A percentile compares a stretch with the other conserved stretches of the same genome.
Evolutionary conservation across 2,329 filamentous ascomycete genomes (phyloP).

Genomic region (Hymenoscyphus linearis): DNA sequence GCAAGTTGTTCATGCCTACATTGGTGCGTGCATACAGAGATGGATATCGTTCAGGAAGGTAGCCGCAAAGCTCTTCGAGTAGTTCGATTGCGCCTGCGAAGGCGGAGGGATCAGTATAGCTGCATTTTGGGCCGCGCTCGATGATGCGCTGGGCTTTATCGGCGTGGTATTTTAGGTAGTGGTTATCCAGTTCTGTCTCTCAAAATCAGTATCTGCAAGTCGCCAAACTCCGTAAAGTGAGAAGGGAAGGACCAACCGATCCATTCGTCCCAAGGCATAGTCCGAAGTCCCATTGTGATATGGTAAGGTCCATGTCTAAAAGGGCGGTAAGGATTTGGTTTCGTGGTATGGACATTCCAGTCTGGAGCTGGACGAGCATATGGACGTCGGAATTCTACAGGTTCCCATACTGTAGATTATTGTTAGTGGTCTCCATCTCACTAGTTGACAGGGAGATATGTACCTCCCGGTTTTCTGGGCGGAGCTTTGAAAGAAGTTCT

Average conservation of each 20-base stretch:
- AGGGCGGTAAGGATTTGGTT: slow-evolving; percentile 32
- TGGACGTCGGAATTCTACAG: slow-evolving; percentile 30
- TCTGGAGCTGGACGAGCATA: slow-evolving; percentile 24
- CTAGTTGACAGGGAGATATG: not conserved
- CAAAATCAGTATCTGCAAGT: slow-evolving; percentile 14
- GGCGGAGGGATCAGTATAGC: slow-evolving; percentile 62
- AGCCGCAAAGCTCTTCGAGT: slow-evolving; percentile 65
- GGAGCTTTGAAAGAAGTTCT: slow-evolving; percentile 25
- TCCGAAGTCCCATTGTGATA: slow-evolving; percentile 33
- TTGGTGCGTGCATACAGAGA: slow-evolving; percentile 58
- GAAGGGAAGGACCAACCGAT: slow-evolving; percentile 23
- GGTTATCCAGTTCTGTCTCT: slow-evolving; percentile 65
- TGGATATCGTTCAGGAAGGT: slow-evolving; percentile 72
- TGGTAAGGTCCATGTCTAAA: slow-evolving; percentile 32
- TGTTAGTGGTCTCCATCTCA: not conserved
- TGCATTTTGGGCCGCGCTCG: slow-evolving; percentile 63
- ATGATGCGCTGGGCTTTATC: slow-evolving; percentile 64
- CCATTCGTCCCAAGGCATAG: slow-evolving; percentile 34
- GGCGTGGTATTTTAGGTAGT: slow-evolving; percentile 67
- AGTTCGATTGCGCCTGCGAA: slow-evolving; percentile 70
- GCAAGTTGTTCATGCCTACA: slow-evolving; percentile 63
- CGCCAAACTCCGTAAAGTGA: not conserved
- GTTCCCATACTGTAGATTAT: slow-evolving; percentile 27
- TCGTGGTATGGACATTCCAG: slow-evolving; percentile 30
- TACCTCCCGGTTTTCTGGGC: slow-evolving; percentile 29